phyloP scores from a whole-genome alignment of 1,284 basidiomycete genomes.

The Exsudoporus floridanus region DNA sequence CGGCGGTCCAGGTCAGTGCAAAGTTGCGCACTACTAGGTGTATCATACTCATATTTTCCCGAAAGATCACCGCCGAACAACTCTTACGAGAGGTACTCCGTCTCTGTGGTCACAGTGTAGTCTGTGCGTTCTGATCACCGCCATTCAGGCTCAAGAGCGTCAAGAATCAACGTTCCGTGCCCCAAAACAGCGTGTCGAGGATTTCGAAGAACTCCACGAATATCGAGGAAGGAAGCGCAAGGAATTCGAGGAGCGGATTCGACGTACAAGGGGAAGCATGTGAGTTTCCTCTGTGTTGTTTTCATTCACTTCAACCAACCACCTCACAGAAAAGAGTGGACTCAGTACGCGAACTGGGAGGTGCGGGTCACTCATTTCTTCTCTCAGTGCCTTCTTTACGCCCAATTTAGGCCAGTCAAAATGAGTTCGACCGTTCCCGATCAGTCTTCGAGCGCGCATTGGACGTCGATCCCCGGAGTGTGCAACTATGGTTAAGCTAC shows the following conservation, averaged over 20 bases:
- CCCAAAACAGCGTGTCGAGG: constrained; percentile 93
- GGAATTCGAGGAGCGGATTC: constrained; percentile 95
- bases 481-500: constrained; percentile 94
- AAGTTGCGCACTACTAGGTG: neutral
- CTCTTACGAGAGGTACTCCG: constrained; percentile 82
- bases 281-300: constrained; percentile 34
- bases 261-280: constrained; percentile 87
- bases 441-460: constrained; percentile 97
- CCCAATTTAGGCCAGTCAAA: constrained; percentile 79
- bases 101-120: neutral
- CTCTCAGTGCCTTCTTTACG: constrained; percentile 2
- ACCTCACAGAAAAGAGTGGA: constrained; percentile 68
- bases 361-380: constrained; percentile 36
- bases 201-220: constrained; percentile 96
- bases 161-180: constrained; percentile 91
- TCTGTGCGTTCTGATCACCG: constrained; percentile 7
- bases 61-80: constrained; percentile 95
- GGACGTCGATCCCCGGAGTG: constrained; percentile 88
- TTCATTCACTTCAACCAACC: constrained; percentile 7
- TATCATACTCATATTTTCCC: constrained; percentile 15
- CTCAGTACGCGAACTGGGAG: constrained; percentile 84
- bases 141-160: constrained; percentile 83
- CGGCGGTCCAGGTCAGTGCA: constrained; percentile 75
- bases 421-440: constrained; percentile 89
- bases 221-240: constrained; percentile 93